Evolutionary conservation across 2,329 filamentous ascomycete genomes (phyloP).

Genomic region (Colletotrichum limetticola): DNA sequence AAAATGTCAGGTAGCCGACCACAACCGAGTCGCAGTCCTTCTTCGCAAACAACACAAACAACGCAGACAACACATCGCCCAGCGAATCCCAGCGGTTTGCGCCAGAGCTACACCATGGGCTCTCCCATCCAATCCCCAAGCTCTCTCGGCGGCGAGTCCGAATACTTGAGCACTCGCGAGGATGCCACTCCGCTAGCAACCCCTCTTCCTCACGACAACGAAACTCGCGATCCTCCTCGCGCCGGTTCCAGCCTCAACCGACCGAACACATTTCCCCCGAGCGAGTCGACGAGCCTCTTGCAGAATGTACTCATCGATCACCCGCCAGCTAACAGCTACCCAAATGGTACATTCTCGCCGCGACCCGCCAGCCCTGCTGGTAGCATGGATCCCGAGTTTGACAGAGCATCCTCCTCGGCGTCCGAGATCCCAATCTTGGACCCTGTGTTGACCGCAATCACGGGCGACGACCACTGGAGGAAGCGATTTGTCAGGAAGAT

Average conservation of each 20-base stretch:
- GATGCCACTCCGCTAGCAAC: constrained; percentile 33
- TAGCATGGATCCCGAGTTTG: constrained; percentile 45
- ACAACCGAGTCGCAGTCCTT: constrained; percentile 29
- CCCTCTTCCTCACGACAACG: constrained; percentile 26
- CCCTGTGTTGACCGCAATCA: constrained; percentile 49
- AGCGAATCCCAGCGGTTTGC: constrained; percentile 56
- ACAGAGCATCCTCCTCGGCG: constrained; percentile 47
- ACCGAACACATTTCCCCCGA: constrained; percentile 37
- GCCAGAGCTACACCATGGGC: constrained; percentile 52
- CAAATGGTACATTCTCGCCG: constrained; percentile 83
- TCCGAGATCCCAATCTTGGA: constrained; percentile 51
- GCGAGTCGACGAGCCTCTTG: constrained; percentile 65
- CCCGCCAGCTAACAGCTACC: constrained; percentile 64
- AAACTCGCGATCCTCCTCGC: constrained; percentile 37
- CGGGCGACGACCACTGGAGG: constrained; percentile 58
- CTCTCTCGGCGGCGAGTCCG: constrained; percentile 33
- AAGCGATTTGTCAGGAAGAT: constrained; percentile 62
- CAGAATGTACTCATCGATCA: constrained; percentile 45
- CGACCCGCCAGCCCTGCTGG: constrained; percentile 62
- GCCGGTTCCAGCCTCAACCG: constrained; percentile 38
- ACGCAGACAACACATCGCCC: constrained; percentile 50
- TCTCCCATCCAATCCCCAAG: constrained; percentile 29
- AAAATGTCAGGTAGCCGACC: constrained; percentile 33
- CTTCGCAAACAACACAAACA: constrained; percentile 7
- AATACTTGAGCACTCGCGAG: constrained; percentile 36